Evolutionary conservation across 257 asterid species (phyloP).

Genomic region (Ballota nigra): DNA sequence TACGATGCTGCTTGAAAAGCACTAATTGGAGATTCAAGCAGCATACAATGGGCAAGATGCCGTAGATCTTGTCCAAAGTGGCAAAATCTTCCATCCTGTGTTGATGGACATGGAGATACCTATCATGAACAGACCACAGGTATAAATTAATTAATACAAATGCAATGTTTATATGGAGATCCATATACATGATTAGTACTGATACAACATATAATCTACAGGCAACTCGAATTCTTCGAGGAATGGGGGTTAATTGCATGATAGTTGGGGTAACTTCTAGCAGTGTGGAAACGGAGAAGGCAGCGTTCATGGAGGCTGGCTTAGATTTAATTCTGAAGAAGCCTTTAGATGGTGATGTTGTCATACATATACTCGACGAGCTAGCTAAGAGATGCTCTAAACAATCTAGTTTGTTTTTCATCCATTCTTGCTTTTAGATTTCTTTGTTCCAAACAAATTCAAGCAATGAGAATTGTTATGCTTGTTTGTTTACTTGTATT

Average conservation of each 20-base stretch:
- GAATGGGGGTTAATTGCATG: constrained; percentile 44
- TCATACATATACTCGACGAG: constrained; percentile 26
- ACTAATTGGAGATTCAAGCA: no score
- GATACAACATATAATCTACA: background rate
- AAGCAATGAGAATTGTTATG: background rate
- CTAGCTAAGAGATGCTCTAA: constrained; percentile 29
- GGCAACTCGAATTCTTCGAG: constrained; percentile 41
- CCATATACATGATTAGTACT: background rate
- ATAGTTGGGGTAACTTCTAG: constrained; percentile 44
- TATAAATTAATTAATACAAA: no score
- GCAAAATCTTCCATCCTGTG: no score
- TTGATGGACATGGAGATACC: no score
- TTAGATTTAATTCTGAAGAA: constrained; percentile 40
- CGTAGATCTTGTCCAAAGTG: no score
- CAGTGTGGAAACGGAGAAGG: constrained; percentile 16
- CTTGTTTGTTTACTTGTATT: background rate
- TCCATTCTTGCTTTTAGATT: background rate
- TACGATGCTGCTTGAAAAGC: background rate
- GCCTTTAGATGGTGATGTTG: constrained; percentile 17
- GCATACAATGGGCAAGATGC: no score
- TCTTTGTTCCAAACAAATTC: background rate
- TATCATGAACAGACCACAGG: no score
- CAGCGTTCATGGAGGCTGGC: constrained; percentile 43
- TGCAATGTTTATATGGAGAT: no score
- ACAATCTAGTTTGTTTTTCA: background rate